These are phyloP conservation scores for Candida montana DNA, from an alignment of 805 yeast species.

Conservation along the genomic window DNA sequence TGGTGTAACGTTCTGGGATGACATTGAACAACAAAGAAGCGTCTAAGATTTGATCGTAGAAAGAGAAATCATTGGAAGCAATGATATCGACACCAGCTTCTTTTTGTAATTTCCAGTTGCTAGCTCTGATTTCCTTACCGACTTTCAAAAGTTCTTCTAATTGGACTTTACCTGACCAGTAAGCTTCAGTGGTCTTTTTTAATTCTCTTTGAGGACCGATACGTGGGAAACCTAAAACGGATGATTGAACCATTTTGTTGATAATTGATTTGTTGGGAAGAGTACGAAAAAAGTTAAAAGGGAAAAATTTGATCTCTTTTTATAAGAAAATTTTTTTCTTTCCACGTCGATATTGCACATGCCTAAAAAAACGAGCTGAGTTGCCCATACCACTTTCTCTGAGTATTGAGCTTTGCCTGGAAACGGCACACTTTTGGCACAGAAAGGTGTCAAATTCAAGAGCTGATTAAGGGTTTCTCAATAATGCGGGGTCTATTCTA, in stretches of 20 bases:
- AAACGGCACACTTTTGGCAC: background rate
- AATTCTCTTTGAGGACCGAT: constrained; percentile 99
- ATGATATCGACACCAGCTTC: constrained; percentile 96
- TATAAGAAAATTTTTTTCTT: constrained; percentile 2
- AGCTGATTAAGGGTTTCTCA: no score
- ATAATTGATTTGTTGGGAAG: constrained; percentile 1
- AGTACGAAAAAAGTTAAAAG: constrained; percentile 1
- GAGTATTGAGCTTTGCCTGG: background rate
- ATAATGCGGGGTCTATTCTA: no score
- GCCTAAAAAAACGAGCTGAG: background rate
- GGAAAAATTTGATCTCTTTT: constrained; percentile 2
- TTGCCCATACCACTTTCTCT: no score
- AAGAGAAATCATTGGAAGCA: constrained; percentile 97
- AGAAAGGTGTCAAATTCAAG: background rate
- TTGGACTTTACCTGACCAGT: constrained; percentile 93
- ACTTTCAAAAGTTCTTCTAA: constrained; percentile 84
- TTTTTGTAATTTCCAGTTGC: constrained; percentile 97
- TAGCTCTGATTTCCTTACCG: constrained; percentile 92
- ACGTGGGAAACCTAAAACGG: constrained; percentile 99
- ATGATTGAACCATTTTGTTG: constrained; percentile 79
- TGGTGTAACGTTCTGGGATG: constrained; percentile 94
- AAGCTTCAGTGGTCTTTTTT: constrained; percentile 97
- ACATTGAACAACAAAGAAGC: constrained; percentile 89
- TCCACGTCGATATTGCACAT: constrained; percentile 2
- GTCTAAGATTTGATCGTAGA: constrained; percentile 95